Percentiles rank a stretch among this genome's conserved stretches.
phyloP scores from a whole-genome alignment of 2,329 filamentous ascomycete genomes.

The Cladosporium sp. region DNA sequence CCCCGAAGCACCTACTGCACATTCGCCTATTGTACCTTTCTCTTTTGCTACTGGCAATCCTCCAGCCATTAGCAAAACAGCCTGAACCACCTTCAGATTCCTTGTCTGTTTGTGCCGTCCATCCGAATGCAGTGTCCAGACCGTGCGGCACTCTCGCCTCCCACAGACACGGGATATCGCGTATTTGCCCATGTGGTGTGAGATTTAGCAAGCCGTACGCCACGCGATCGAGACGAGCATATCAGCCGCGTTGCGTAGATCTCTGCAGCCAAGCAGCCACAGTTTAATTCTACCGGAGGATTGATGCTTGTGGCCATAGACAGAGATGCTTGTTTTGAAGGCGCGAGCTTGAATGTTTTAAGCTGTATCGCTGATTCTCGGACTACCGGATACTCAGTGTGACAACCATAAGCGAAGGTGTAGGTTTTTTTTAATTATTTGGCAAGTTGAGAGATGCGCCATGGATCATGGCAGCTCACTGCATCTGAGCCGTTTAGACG shows the following conservation, averaged over 20 bases:
- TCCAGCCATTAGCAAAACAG: neutral
- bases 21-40: neutral
- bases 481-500: neutral
- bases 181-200: neutral
- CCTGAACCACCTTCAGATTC: neutral
- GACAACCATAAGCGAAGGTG: neutral
- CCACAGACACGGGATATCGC: neutral
- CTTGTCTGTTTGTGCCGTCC: neutral
- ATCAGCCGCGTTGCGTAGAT: neutral
- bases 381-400: neutral
- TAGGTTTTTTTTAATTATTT: neutral
- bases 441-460: neutral
- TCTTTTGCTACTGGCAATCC: neutral
- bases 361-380: neutral
- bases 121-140: neutral
- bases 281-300: neutral
- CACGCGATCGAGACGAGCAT: neutral
- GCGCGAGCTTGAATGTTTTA: neutral
- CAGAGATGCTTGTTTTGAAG: neutral
- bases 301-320: neutral
- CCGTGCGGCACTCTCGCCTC: neutral
- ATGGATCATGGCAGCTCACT: neutral
- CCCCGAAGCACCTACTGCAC: neutral
- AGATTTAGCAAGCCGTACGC: neutral
- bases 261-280: conserved; percentile 1